Conservation (phyloP, 2,329 filamentous ascomycete species). For the Aspergillus jensenii region DNA sequence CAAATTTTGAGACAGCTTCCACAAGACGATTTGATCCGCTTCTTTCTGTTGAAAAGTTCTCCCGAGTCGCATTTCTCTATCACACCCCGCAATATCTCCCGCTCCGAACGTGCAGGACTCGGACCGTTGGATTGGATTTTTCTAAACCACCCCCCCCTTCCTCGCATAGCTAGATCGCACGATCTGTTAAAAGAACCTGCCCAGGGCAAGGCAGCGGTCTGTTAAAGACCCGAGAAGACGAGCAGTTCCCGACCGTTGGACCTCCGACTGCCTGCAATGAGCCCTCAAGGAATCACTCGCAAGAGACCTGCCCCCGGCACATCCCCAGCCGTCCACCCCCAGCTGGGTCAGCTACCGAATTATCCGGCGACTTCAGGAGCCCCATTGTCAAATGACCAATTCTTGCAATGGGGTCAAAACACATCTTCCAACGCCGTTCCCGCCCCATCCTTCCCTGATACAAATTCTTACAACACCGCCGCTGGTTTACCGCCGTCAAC, state of each 20-base stretch:
- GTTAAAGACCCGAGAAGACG: not conserved
- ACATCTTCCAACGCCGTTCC: slow-evolving; percentile 32
- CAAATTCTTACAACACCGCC: slow-evolving; percentile 36
- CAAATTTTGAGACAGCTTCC: slow-evolving; percentile 11
- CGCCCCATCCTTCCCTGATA: slow-evolving; percentile 37
- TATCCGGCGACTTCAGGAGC: slow-evolving; percentile 45
- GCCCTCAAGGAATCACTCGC: slow-evolving; percentile 50
- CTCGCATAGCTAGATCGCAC: not conserved
- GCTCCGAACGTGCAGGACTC: not conserved
- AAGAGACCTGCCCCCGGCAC: slow-evolving; percentile 75
- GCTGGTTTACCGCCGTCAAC: slow-evolving; percentile 48
- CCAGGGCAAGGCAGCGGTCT: not conserved
- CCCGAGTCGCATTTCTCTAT: slow-evolving; percentile 10
- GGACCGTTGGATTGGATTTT: not conserved
- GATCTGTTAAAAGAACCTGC: not conserved
- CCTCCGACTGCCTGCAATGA: slow-evolving; percentile 29
- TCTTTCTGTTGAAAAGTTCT: not conserved
- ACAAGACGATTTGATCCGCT: slow-evolving; percentile 14
- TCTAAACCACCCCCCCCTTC: not conserved
- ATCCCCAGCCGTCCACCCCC: slow-evolving; percentile 60
- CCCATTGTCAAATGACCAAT: slow-evolving; percentile 52
- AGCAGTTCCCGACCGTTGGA: slow-evolving; percentile 11
- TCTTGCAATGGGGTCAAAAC: slow-evolving; percentile 56
- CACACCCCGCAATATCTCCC: slow-evolving; percentile 12
- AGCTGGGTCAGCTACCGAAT: slow-evolving; percentile 52